These are phyloP conservation scores for Herpetomonas muscarum DNA, from an alignment of 208 protist species.

Conservation along the genomic window DNA sequence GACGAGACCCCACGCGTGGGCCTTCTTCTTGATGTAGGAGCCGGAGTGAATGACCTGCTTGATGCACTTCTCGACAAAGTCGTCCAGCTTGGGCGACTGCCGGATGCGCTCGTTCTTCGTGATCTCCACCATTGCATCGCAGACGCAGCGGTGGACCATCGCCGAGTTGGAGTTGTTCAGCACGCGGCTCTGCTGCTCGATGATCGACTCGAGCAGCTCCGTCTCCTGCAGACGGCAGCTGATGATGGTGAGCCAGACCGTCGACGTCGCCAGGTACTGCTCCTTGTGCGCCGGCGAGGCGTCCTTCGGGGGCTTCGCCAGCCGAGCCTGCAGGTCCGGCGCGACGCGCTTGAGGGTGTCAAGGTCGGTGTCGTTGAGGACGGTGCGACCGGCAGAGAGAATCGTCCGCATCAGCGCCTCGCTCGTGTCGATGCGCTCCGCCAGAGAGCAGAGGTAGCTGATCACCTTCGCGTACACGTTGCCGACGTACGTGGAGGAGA, in stretches of 20 bases:
- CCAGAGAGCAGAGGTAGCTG: slow-evolving; percentile 64
- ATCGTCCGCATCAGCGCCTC: slow-evolving; percentile 64
- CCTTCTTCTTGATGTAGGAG: slow-evolving; percentile 91
- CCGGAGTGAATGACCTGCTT: slow-evolving; percentile 83
- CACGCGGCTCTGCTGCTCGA: slow-evolving; percentile 85
- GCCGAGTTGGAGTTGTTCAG: slow-evolving; percentile 85
- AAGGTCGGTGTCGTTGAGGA: slow-evolving; percentile 56
- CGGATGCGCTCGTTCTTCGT: slow-evolving; percentile 67
- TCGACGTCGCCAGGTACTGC: slow-evolving; percentile 83
- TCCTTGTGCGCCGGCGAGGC: slow-evolving; percentile 72
- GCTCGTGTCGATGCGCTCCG: slow-evolving; percentile 52
- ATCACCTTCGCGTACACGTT: slow-evolving; percentile 51
- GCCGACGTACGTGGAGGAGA: slow-evolving; percentile 55
- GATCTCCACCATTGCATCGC: slow-evolving; percentile 86
- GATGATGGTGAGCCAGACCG: slow-evolving; percentile 88
- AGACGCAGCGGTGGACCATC: slow-evolving; percentile 88
- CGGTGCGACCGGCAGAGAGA: slow-evolving; percentile 62
- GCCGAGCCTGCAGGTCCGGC: slow-evolving; percentile 58
- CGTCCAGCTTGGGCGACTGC: slow-evolving; percentile 68
- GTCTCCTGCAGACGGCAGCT: slow-evolving; percentile 83
- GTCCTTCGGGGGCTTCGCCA: slow-evolving; percentile 82
- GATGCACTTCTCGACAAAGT: slow-evolving; percentile 88
- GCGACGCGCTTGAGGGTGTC: slow-evolving; percentile 54
- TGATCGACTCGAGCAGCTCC: slow-evolving; percentile 72
- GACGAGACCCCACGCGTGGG: slow-evolving; percentile 83